These are phyloP conservation scores for Ophiostoma novo-ulmi DNA, from an alignment of 2,329 filamentous ascomycete species.

Conservation along the genomic window DNA sequence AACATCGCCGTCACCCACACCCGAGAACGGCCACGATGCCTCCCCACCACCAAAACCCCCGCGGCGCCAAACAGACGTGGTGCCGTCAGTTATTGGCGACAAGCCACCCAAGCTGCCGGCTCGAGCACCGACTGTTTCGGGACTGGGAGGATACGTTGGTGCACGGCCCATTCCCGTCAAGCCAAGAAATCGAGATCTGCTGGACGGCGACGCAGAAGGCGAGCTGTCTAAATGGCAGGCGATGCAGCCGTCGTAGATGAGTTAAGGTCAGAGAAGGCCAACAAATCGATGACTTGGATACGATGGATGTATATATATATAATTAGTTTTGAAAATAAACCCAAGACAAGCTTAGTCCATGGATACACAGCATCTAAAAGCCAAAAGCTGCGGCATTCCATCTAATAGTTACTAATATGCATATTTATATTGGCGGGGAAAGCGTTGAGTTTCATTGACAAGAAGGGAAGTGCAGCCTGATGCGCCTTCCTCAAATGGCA, in stretches of 20 bases:
- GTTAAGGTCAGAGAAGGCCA: background rate
- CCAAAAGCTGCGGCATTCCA: background rate
- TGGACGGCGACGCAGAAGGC: slow-evolving; percentile 42
- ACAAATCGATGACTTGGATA: background rate
- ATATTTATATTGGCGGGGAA: background rate
- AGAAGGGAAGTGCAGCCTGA: background rate
- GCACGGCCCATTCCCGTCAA: slow-evolving; percentile 15
- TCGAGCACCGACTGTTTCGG: slow-evolving; percentile 27
- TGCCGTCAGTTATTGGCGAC: background rate
- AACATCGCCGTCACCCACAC: slow-evolving; percentile 23
- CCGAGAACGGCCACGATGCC: slow-evolving; percentile 14
- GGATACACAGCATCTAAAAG: background rate
- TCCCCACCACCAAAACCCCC: slow-evolving; percentile 8
- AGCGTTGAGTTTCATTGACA: background rate
- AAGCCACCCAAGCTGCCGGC: slow-evolving; percentile 29
- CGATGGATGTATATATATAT: background rate
- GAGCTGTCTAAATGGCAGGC: slow-evolving; percentile 53
- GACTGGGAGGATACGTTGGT: background rate
- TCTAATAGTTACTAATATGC: background rate
- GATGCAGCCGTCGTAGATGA: slow-evolving; percentile 41
- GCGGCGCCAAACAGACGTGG: slow-evolving; percentile 20
- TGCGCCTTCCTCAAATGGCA: slow-evolving; percentile 3
- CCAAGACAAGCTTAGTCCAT: background rate
- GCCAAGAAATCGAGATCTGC: slow-evolving; percentile 39
- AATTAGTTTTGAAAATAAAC: background rate